These are phyloP conservation scores for Pseudonitzschia delicatissima DNA, from an alignment of 108 stramenopile genomes.

Conservation along the genomic window DNA sequence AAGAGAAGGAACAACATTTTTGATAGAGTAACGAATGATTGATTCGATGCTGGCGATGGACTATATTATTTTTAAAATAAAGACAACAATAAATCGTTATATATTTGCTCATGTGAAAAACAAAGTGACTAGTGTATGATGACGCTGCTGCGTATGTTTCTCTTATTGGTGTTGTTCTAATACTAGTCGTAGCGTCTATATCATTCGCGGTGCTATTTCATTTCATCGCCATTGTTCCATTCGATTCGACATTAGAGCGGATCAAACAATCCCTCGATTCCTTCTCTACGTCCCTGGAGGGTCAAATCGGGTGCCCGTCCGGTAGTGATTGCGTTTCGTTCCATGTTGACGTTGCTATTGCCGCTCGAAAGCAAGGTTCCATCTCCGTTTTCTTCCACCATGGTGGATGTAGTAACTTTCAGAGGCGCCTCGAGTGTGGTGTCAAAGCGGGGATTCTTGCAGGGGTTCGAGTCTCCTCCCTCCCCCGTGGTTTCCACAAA, in stretches of 20 bases:
- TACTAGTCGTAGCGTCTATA: too few relatives aligned
- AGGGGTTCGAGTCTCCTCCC: constrained; percentile 68
- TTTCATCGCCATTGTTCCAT: too few relatives aligned
- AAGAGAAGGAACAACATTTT: not conserved
- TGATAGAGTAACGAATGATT: too few relatives aligned
- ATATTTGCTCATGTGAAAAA: too few relatives aligned
- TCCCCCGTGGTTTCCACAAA: constrained; percentile 56
- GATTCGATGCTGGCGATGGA: too few relatives aligned
- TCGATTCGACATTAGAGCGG: too few relatives aligned
- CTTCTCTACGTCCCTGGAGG: not conserved
- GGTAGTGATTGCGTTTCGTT: constrained; percentile 3
- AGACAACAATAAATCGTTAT: too few relatives aligned
- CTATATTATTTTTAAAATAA: too few relatives aligned
- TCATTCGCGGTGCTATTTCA: too few relatives aligned
- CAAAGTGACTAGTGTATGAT: too few relatives aligned
- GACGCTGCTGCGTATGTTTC: too few relatives aligned
- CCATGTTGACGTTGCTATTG: not conserved
- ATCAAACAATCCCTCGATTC: constrained; percentile 3
- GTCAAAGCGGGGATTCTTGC: constrained; percentile 48
- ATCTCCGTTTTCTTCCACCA: not conserved
- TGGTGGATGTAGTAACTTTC: not conserved
- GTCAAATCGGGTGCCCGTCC: not conserved
- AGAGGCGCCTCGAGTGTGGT: constrained; percentile 52
- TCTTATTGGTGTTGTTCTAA: too few relatives aligned
- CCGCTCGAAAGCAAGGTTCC: not conserved